These are phyloP conservation scores for Cryphonectria radicalis DNA, from an alignment of 2,329 filamentous ascomycete genomes.

Conservation along the genomic window DNA sequence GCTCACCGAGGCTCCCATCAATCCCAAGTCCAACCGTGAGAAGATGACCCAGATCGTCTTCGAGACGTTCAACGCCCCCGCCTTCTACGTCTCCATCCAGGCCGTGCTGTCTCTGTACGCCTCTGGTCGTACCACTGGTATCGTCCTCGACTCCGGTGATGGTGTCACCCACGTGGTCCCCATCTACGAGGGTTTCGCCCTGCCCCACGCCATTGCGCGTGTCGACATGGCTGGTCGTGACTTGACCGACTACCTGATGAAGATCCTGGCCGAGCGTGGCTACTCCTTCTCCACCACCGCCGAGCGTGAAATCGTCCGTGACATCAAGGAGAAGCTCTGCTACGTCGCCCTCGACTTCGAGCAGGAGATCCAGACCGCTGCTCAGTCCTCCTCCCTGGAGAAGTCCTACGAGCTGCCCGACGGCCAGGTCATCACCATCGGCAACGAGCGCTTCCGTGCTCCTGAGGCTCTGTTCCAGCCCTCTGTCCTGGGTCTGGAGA, in stretches of 20 bases:
- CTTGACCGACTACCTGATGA: conserved; percentile 99
- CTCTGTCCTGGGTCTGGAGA: conserved; percentile 96
- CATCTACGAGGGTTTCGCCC: conserved; percentile 99
- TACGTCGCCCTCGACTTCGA: conserved; percentile 99
- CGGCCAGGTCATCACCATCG: conserved; percentile 99
- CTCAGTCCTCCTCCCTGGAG: conserved; percentile 98
- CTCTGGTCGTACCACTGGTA: conserved; percentile 99
- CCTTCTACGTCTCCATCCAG: conserved; percentile 99
- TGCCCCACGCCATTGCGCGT: conserved; percentile 99
- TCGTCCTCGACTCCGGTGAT: conserved; percentile 99
- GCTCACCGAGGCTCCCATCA: conserved; percentile 99
- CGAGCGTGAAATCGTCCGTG: conserved; percentile 52
- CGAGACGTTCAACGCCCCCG: conserved; percentile 99
- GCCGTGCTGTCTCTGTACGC: conserved; percentile 99
- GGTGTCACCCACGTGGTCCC: conserved; percentile 99
- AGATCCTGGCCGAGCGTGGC: conserved; percentile 98
- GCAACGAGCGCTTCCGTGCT: conserved; percentile 99
- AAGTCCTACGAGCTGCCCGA: conserved; percentile 99
- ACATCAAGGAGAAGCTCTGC: conserved; percentile 99
- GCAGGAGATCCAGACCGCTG: conserved; percentile 99
- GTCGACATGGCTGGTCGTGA: conserved; percentile 99
- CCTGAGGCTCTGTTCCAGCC: conserved; percentile 99
- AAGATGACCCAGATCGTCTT: conserved; percentile 99
- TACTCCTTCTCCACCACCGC: conserved; percentile 99
- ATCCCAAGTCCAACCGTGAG: conserved; percentile 99